phyloP scores from a whole-genome alignment of 2,329 filamentous ascomycete genomes.

The Trichoderma semiorbis region DNA sequence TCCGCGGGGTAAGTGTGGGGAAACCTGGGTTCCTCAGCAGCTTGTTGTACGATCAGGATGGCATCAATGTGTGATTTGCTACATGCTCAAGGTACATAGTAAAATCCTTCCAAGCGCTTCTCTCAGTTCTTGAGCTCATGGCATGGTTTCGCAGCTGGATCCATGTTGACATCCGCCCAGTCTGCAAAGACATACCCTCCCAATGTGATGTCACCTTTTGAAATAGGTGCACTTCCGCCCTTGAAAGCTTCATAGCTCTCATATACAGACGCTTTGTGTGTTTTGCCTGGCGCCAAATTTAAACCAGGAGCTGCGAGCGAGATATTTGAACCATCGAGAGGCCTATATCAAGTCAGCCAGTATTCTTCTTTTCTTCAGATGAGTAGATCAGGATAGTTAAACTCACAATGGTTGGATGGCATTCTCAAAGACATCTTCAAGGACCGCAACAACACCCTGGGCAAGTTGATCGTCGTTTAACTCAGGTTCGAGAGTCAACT shows the following conservation, averaged over 20 bases:
- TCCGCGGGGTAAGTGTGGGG: background rate
- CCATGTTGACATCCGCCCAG: background rate
- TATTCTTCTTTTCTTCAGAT: too few relatives aligned
- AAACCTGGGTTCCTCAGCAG: background rate
- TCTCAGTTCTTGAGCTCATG: conserved; percentile 35
- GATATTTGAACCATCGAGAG: too few relatives aligned
- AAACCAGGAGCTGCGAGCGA: too few relatives aligned
- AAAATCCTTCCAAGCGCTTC: background rate
- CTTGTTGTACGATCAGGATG: background rate
- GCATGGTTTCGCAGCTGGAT: background rate
- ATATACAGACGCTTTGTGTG: too few relatives aligned
- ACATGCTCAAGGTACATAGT: background rate
- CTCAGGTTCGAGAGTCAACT: too few relatives aligned
- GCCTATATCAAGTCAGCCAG: too few relatives aligned
- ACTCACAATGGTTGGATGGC: too few relatives aligned
- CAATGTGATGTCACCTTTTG: background rate
- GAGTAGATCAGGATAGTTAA: too few relatives aligned
- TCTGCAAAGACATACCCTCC: background rate
- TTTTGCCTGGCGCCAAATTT: too few relatives aligned
- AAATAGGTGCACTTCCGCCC: background rate
- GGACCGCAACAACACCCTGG: too few relatives aligned
- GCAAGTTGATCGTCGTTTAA: too few relatives aligned
- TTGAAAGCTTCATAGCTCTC: background rate
- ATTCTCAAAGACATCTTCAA: too few relatives aligned
- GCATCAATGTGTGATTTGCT: background rate